Percentiles rank a stretch among this genome's conserved stretches.
Evolutionary conservation across 2,329 filamentous ascomycete species (phyloP).

Genomic region (Camptophora hylomeconis): DNA sequence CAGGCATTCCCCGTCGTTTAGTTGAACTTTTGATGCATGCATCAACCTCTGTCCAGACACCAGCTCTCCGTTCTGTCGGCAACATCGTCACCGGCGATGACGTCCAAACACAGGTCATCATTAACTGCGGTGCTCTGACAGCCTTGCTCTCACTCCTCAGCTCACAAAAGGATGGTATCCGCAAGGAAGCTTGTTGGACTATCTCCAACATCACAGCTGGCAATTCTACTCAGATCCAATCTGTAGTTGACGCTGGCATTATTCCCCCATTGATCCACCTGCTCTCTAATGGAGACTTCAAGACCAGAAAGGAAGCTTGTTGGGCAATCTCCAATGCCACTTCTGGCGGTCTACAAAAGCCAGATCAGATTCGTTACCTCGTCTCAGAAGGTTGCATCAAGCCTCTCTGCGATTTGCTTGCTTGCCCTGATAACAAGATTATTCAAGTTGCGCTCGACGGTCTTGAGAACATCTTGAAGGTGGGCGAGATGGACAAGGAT

Average conservation of each 20-base stretch:
- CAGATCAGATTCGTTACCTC: conserved; percentile 93
- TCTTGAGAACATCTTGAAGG: conserved; percentile 98
- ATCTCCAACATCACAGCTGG: conserved; percentile 98
- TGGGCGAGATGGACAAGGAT: conserved; percentile 97
- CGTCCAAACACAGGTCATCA: conserved; percentile 97
- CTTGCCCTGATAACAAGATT: conserved; percentile 98
- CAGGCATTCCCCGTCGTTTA: conserved; percentile 86
- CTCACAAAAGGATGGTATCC: conserved; percentile 96
- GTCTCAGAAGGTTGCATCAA: conserved; percentile 92
- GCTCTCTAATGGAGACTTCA: conserved; percentile 91
- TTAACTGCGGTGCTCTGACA: conserved; percentile 89
- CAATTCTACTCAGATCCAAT: conserved; percentile 94
- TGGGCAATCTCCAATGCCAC: conserved; percentile 99
- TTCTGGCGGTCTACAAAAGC: conserved; percentile 93
- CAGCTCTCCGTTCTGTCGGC: conserved; percentile 88
- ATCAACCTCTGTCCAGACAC: conserved; percentile 95
- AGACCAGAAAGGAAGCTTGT: conserved; percentile 98
- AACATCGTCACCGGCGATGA: conserved; percentile 99
- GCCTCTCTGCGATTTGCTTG: conserved; percentile 86
- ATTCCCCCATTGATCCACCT: conserved; percentile 93
- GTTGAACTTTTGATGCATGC: conserved; percentile 97
- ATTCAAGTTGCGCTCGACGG: conserved; percentile 97
- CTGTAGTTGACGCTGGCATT: conserved; percentile 92
- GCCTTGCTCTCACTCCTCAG: conserved; percentile 87
- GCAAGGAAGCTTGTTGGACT: conserved; percentile 99